Conservation (phyloP, 2,329 filamentous ascomycete species). For the Fonsecaea nubica region DNA sequence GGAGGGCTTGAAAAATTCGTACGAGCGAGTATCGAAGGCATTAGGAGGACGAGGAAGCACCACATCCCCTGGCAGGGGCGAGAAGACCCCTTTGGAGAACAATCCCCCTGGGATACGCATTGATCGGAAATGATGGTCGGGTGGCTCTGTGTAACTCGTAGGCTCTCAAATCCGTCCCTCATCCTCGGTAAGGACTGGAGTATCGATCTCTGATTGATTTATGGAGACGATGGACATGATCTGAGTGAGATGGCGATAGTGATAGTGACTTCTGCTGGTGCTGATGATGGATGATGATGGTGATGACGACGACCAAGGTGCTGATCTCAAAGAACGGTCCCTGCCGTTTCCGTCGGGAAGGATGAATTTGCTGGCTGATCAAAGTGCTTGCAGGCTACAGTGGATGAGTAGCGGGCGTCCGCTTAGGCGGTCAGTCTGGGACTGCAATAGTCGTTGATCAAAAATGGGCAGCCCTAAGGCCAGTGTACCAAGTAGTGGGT, state of each 20-base stretch:
- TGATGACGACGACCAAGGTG: not conserved
- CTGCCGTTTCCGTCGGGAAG: constrained; percentile 5
- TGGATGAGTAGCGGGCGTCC: not conserved
- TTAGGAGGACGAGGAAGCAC: not conserved
- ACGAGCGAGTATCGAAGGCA: too few relatives aligned
- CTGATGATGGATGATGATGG: not conserved
- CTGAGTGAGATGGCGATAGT: constrained; percentile 1
- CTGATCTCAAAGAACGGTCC: constrained; percentile 5
- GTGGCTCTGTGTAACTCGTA: not conserved
- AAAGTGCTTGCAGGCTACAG: not conserved
- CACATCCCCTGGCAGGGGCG: not conserved
- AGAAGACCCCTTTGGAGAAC: not conserved
- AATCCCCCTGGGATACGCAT: not conserved
- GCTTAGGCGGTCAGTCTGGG: constrained; percentile 1
- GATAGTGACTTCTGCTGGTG: not conserved
- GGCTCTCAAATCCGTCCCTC: not conserved
- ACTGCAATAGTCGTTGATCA: not conserved
- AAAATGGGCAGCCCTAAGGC: not conserved
- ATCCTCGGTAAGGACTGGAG: too few relatives aligned
- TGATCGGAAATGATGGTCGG: not conserved
- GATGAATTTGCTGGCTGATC: not conserved
- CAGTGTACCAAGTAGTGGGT: not conserved
- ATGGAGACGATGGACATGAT: not conserved
- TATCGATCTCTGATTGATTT: not conserved
- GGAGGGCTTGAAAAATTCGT: not conserved